Evolutionary conservation across 371 early-diverging fungal genomes (phyloP).

Genomic region (Syncephalastrum sp.): DNA sequence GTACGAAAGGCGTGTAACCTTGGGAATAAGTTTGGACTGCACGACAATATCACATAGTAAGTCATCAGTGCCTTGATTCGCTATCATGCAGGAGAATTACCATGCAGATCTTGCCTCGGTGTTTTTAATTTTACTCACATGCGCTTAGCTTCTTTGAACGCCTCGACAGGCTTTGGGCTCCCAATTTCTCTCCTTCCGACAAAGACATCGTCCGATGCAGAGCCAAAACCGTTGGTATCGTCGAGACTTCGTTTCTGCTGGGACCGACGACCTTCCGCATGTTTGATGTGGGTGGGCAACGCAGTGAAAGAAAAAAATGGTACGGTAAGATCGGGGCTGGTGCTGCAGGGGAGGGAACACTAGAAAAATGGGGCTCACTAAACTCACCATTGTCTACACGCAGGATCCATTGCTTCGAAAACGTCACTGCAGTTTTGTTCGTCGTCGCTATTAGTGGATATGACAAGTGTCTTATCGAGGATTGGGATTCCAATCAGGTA

Average conservation of each 20-base stretch:
- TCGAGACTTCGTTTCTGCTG: conserved; percentile 76
- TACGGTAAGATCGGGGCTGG: conserved; percentile 2
- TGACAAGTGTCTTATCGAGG: conserved; percentile 89
- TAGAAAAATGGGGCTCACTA: not conserved
- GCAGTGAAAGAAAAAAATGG: conserved; percentile 90
- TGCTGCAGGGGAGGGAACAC: not conserved
- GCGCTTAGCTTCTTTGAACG: conserved; percentile 68
- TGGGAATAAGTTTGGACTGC: conserved; percentile 78
- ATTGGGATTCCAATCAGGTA: conserved; percentile 59
- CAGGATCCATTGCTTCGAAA: conserved; percentile 82
- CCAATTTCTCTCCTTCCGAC: conserved; percentile 75
- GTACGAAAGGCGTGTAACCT: conserved; percentile 61
- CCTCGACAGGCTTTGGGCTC: conserved; percentile 68
- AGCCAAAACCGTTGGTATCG: conserved; percentile 79
- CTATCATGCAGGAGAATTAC: not conserved
- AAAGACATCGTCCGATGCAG: conserved; percentile 77
- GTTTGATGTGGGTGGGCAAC: conserved; percentile 93
- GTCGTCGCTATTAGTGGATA: conserved; percentile 88
- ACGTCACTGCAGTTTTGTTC: conserved; percentile 88
- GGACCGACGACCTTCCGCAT: conserved; percentile 76
- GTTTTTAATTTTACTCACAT: not conserved
- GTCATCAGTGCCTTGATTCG: conserved; percentile 4
- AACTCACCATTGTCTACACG: not conserved
- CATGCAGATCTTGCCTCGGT: not conserved
- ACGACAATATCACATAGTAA: conserved; percentile 76